These are phyloP conservation scores for Alternaria metachromatica DNA, from an alignment of 2,329 filamentous ascomycete species.

Conservation along the genomic window DNA sequence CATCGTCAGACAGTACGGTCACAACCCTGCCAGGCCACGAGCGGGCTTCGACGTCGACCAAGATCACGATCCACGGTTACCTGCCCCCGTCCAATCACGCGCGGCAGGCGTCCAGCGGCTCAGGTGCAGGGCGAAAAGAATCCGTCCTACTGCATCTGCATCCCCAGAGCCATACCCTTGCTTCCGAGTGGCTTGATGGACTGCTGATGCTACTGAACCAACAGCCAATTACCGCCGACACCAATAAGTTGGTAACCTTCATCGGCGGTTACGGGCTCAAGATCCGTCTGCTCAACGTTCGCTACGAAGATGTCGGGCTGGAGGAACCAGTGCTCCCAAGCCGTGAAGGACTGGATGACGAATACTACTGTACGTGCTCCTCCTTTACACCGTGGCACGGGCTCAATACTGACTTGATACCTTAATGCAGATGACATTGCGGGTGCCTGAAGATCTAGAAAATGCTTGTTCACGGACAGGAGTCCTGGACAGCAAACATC, in stretches of 20 bases:
- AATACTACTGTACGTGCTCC: slow-evolving; percentile 81
- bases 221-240: slow-evolving; percentile 95
- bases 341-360: slow-evolving; percentile 84
- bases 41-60: slow-evolving; percentile 65
- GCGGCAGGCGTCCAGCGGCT: slow-evolving; percentile 40
- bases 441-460: slow-evolving; percentile 4
- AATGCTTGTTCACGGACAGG: background rate
- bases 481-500: slow-evolving; percentile 1
- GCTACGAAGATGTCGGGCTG: slow-evolving; percentile 77
- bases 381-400: slow-evolving; percentile 16
- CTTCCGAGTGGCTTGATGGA: slow-evolving; percentile 96
- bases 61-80: slow-evolving; percentile 90
- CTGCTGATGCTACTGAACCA: slow-evolving; percentile 94
- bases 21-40: slow-evolving; percentile 46
- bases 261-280: slow-evolving; percentile 91
- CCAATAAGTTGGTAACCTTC: slow-evolving; percentile 84
- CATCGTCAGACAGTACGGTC: slow-evolving; percentile 56
- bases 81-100: slow-evolving; percentile 43
- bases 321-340: slow-evolving; percentile 79
- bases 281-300: slow-evolving; percentile 88
- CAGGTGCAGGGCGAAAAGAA: slow-evolving; percentile 61
- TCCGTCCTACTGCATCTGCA: slow-evolving; percentile 80
- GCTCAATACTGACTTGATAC: background rate
- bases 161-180: slow-evolving; percentile 79
- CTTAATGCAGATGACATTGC: slow-evolving; percentile 13